phyloP scores from a whole-genome alignment of 2,329 filamentous ascomycete species.

The Ophiostoma quercus region DNA sequence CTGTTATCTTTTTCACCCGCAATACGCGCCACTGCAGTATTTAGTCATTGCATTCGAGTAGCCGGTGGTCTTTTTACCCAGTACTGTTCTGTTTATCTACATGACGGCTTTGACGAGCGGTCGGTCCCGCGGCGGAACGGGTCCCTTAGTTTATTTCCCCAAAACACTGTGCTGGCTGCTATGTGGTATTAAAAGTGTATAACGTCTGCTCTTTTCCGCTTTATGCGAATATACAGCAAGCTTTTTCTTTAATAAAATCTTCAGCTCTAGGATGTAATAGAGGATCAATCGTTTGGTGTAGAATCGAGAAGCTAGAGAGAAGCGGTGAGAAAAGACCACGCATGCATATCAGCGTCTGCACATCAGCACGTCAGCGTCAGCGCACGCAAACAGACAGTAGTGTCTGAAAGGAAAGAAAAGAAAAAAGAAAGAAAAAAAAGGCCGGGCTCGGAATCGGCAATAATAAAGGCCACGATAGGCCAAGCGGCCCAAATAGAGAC shows the following conservation, averaged over 20 bases:
- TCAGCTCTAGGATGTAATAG: neutral
- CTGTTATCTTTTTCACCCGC: neutral
- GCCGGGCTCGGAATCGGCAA: neutral
- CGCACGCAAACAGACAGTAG: neutral
- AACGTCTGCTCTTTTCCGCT: no score
- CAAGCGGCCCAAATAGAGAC: neutral
- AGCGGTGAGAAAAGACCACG: neutral
- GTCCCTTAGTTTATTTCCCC: neutral
- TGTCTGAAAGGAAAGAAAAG: no score
- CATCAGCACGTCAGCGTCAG: neutral
- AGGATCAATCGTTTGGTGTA: neutral
- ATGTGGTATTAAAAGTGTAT: neutral
- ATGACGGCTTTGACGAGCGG: neutral
- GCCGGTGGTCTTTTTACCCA: no score
- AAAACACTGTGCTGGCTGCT: neutral
- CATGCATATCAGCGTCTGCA: conserved; percentile 8
- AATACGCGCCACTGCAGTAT: neutral
- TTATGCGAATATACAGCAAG: no score
- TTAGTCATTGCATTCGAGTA: no score
- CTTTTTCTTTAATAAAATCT: no score
- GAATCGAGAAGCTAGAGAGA: neutral
- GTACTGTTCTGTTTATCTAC: neutral
- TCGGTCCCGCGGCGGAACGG: neutral
- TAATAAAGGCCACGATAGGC: neutral
- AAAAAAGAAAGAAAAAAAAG: no score